Percentiles rank a stretch among this genome's conserved stretches.
phyloP scores from a whole-genome alignment of 1,139 yeast genomes.

The Debaryomyces sp. region DNA sequence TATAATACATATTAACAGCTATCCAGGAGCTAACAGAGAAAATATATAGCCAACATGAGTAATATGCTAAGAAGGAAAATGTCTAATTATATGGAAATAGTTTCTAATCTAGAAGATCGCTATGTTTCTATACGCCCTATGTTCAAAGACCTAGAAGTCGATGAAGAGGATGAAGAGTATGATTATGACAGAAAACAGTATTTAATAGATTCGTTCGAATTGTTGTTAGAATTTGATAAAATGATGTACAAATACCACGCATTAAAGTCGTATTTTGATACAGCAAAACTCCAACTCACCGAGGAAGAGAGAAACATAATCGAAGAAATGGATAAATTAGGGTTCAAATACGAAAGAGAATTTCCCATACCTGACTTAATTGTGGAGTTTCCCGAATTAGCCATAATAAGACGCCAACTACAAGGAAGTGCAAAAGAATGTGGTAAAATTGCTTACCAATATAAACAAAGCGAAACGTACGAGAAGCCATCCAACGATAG shows the following conservation, averaged over 20 bases:
- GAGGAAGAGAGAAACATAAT: constrained; percentile 11
- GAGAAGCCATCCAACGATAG: background rate
- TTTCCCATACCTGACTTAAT: constrained; percentile 27
- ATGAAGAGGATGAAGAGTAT: constrained; percentile 11
- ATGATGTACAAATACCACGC: constrained; percentile 26
- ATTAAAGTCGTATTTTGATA: constrained; percentile 17
- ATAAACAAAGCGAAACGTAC: constrained; percentile 1
- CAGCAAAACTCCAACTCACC: constrained; percentile 9
- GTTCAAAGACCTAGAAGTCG: constrained; percentile 13
- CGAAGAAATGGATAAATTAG: constrained; percentile 15
- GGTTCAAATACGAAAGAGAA: constrained; percentile 21
- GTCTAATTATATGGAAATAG: constrained; percentile 22
- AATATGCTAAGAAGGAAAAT: constrained; percentile 16
- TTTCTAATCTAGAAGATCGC: constrained; percentile 5
- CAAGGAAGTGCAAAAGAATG: constrained; percentile 36
- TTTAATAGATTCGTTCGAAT: constrained; percentile 18
- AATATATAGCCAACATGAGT: background rate
- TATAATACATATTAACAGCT: background rate
- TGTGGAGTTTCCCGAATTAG: constrained; percentile 23
- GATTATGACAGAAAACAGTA: constrained; percentile 4
- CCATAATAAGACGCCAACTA: constrained; percentile 31
- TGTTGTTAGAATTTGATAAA: constrained; percentile 27
- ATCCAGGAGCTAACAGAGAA: background rate
- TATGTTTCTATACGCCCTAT: constrained; percentile 20
- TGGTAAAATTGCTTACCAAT: constrained; percentile 24